Evolutionary conservation across 2,329 filamentous ascomycete species (phyloP), one percentile per base, ranked within the genome.

Genomic region (Epicoccum nigrum): DNA sequence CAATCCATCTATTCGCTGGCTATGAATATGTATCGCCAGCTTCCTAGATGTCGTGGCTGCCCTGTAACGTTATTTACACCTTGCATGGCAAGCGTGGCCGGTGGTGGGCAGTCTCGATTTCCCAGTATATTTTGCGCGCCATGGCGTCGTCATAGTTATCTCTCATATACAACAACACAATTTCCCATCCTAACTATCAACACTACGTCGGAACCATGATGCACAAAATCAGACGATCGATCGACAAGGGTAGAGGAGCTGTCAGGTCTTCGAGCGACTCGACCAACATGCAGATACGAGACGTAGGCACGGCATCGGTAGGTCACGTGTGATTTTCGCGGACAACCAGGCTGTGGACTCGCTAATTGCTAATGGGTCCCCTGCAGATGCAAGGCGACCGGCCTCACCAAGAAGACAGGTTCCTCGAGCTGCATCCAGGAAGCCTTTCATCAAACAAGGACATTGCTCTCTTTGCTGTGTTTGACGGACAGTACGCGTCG

Each of bases 401-500:
- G 16, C 50, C 54, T 28, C 50, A 62, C 25, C 63, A 66, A 27
- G 62, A 66, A 44, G 63, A 66, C 49, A 52, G 63, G 15, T 63
- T 60, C 34, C 56, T 60, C 7, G 50, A 50, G 4, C 42, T 64
- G 20, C 33, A 45, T 23, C 56, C 62, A 11, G 60, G 62, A 33
- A 45, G 49, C 4, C 20, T 66, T 2, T 60, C 57, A 15, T 60
- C 63, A 9, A 53, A 59, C n/a, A 63, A 64, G 35, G 51, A 64
- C 9, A 47, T 66, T 28, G 62, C 60, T 7, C 34, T 66, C 9
- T 66, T 57, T 28, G 63, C 56, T 11, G 60, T 66, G 1, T 62
- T 60, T 30, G 63, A 66, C 43, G 63, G 63, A 27, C 63, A 66
- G 63, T 66, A 60, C 27, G 62, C 48, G 4, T n/a, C 12, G 12